Conservation (phyloP, 2,329 filamentous ascomycete genomes). For the Rutstroemia sp. region DNA sequence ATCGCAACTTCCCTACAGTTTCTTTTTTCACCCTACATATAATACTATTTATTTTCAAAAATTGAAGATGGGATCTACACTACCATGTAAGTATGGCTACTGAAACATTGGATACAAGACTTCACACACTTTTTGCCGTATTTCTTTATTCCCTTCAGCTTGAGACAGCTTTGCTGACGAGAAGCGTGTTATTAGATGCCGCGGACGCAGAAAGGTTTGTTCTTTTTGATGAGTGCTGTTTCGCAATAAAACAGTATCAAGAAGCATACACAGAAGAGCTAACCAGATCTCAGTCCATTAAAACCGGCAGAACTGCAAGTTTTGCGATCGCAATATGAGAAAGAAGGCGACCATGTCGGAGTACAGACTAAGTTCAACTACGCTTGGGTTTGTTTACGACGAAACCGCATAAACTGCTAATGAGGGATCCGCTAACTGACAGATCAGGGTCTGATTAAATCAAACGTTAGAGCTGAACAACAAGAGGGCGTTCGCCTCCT, state of each 20-base stretch:
- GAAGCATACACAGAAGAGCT: conserved; percentile 2
- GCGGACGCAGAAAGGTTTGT: conserved; percentile 90
- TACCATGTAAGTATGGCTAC: conserved; percentile 32
- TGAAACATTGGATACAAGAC: conserved; percentile 19
- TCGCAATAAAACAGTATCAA: neutral
- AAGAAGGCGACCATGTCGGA: conserved; percentile 93
- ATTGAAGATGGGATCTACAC: conserved; percentile 25
- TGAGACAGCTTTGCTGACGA: conserved; percentile 26
- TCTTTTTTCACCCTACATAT: neutral
- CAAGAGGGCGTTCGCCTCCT: conserved; percentile 91
- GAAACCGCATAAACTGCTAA: neutral
- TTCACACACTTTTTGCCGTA: conserved; percentile 21
- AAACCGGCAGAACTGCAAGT: conserved; percentile 90
- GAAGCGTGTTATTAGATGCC: conserved; percentile 58
- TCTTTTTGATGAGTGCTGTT: neutral
- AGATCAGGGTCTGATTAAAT: conserved; percentile 85
- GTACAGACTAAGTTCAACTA: conserved; percentile 99
- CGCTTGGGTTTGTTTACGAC: conserved; percentile 66
- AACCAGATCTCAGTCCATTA: conserved; percentile 57
- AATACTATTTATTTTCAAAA: neutral
- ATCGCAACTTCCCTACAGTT: conserved; percentile 13
- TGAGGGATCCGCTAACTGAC: neutral
- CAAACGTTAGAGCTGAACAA: conserved; percentile 73
- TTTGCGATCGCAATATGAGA: conserved; percentile 88
- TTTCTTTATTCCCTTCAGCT: conserved; percentile 21